Percentiles rank a stretch among this genome's conserved stretches.
Evolutionary conservation across 2,329 filamentous ascomycete species (phyloP).

Genomic region (Chalaropsis thielavioides): DNA sequence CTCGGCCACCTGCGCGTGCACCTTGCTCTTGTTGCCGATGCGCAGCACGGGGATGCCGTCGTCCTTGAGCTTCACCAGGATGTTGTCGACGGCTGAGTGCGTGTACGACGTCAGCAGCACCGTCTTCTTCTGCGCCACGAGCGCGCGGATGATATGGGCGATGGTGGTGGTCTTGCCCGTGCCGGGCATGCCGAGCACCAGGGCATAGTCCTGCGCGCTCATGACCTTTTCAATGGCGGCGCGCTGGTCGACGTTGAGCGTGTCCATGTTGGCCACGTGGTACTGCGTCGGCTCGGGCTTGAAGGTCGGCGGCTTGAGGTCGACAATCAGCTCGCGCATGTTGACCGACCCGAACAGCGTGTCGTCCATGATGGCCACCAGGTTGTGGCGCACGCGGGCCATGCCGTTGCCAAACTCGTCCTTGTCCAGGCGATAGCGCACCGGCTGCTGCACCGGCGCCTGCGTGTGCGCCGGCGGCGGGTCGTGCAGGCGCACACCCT

Average conservation of each 20-base stretch:
- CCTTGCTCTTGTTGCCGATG: slow-evolving; percentile 71
- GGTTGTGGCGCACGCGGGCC: slow-evolving; percentile 85
- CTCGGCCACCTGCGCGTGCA: slow-evolving; percentile 73
- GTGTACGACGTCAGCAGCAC: slow-evolving; percentile 92
- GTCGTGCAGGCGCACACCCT: slow-evolving; percentile 10
- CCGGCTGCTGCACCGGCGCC: slow-evolving; percentile 22
- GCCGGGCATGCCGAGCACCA: slow-evolving; percentile 97
- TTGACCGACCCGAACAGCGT: slow-evolving; percentile 54
- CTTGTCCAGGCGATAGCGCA: slow-evolving; percentile 79
- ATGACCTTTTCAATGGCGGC: slow-evolving; percentile 87
- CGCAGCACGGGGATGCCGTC: slow-evolving; percentile 67
- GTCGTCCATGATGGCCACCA: slow-evolving; percentile 82
- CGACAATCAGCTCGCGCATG: slow-evolving; percentile 67
- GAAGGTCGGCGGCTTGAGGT: slow-evolving; percentile 60
- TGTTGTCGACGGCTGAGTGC: slow-evolving; percentile 96
- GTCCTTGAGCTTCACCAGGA: slow-evolving; percentile 74
- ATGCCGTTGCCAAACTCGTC: slow-evolving; percentile 98
- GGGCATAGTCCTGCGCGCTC: slow-evolving; percentile 83
- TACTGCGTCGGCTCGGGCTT: slow-evolving; percentile 51
- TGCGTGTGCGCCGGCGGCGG: not conserved
- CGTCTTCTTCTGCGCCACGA: slow-evolving; percentile 80
- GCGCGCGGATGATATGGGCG: slow-evolving; percentile 83
- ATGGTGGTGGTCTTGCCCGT: slow-evolving; percentile 98
- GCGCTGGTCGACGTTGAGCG: slow-evolving; percentile 77
- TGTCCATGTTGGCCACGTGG: slow-evolving; percentile 40